phyloP scores from a whole-genome alignment of 169 alveolate genomes.

The Plasmodium vinckei region DNA sequence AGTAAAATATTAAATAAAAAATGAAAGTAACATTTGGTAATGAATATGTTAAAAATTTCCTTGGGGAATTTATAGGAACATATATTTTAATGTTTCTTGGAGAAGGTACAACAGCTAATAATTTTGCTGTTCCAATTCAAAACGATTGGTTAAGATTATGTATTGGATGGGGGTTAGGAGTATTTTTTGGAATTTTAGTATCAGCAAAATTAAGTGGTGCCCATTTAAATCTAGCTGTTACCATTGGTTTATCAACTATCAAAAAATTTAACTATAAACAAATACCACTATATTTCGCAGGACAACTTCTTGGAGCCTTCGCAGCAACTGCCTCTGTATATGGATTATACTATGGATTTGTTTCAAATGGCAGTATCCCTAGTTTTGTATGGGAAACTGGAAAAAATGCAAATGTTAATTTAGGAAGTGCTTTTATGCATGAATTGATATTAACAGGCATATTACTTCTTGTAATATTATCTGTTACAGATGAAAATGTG shows the following conservation, averaged over 20 bases:
- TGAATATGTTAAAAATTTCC: constrained; percentile 20
- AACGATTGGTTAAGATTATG: constrained; percentile 66
- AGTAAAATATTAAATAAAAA: neutral
- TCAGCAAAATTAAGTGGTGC: constrained; percentile 77
- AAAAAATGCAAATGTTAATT: constrained; percentile 9
- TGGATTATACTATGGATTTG: constrained; percentile 47
- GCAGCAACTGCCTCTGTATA: constrained; percentile 62
- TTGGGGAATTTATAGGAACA: constrained; percentile 74
- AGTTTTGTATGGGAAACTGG: constrained; percentile 58
- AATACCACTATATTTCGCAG: constrained; percentile 64
- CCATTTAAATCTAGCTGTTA: constrained; percentile 77
- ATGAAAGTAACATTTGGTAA: constrained; percentile 19
- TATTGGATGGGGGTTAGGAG: constrained; percentile 78
- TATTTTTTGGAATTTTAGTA: constrained; percentile 67
- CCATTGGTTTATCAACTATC: constrained; percentile 39
- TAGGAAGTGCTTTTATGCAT: constrained; percentile 56
- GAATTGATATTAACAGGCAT: constrained; percentile 75
- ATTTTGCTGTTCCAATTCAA: constrained; percentile 3
- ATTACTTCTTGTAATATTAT: constrained; percentile 59
- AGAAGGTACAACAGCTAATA: constrained; percentile 73
- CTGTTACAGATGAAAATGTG: constrained; percentile 43
- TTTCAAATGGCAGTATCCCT: constrained; percentile 2
- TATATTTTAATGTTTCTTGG: constrained; percentile 71
- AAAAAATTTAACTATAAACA: constrained; percentile 70
- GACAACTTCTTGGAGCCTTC: constrained; percentile 75